Evolutionary conservation across 306 rosid species (phyloP), one percentile per base, ranked within the genome.

Genomic region (Adenanthera pavonina): DNA sequence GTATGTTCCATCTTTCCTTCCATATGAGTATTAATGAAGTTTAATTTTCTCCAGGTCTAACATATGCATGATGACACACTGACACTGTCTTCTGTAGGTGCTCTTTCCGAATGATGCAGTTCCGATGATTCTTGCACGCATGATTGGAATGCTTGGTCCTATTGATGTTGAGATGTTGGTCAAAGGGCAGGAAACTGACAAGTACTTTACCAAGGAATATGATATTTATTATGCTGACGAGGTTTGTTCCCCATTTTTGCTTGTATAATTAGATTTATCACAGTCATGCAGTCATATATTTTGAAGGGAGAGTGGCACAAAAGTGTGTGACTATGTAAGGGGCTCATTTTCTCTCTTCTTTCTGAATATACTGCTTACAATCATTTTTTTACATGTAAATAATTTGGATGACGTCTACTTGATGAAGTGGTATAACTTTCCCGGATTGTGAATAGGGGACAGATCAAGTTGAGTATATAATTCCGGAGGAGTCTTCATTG

Each of bases 101-200:
- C 90, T 96, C 49, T 96, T 93, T 91, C 97, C 97, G 3, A 96
- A 96, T 44, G 94, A 96, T 20, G 91, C 86, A 35, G 83, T 93
- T 61, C 94, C 70, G 53, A 85, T 90, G 89, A 96, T 96, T 78
- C 95, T 96, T 4, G 94, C 97, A 0, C 98, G 95, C 51, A 91
- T 96, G 89, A 86, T 92, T 59, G 97, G 98, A 74, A 83, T 93
- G 89, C 77, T 96, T 33, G 99, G 99, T 80, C 92, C 97, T 67
- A 83, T 96, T 17, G 97, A 93, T 82, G 75, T 91, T 72, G 94
- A 96, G 73, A 93, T 96, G 99, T 83, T 93, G 85, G 90, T 80
- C 70, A 89, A 69, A 71, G 99, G 97, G 62, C 94, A 90, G 75
- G 97, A 93, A 65, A 86, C 99, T n/a, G 86, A 85, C 87, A 96